Percentiles rank a stretch among this genome's conserved stretches.
Conservation (phyloP, 2,329 filamentous ascomycete species). For the Colletotrichum destructivum region DNA sequence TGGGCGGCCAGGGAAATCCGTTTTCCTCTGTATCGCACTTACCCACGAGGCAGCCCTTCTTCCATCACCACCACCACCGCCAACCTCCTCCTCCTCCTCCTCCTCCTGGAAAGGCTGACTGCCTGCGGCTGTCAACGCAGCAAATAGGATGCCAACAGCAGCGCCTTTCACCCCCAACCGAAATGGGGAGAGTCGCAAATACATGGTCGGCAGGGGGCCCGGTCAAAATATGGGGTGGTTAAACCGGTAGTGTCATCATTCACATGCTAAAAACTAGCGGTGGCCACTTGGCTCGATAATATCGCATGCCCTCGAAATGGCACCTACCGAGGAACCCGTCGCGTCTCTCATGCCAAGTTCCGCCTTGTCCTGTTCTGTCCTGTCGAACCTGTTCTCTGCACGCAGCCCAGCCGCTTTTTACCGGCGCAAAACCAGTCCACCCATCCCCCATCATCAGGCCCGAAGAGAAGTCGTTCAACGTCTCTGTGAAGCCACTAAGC, state of each 20-base stretch:
- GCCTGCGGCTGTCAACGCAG: constrained; percentile 12
- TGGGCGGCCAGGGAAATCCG: not conserved
- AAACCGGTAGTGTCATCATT: constrained; percentile 29
- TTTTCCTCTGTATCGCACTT: constrained; percentile 20
- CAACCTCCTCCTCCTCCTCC: not conserved
- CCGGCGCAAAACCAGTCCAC: constrained; percentile 15
- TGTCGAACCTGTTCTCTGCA: constrained; percentile 17
- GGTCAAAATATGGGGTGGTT: constrained; percentile 13
- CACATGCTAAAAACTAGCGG: constrained; percentile 40
- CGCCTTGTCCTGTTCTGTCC: constrained; percentile 26
- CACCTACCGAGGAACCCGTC: constrained; percentile 36
- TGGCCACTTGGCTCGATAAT: constrained; percentile 20
- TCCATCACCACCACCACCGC: not conserved
- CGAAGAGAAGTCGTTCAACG: constrained; percentile 21
- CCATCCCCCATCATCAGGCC: constrained; percentile 19
- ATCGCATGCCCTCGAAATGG: constrained; percentile 23
- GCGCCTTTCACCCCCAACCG: constrained; percentile 34
- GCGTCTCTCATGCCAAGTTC: constrained; percentile 11
- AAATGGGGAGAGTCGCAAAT: constrained; percentile 29
- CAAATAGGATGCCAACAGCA: constrained; percentile 22
- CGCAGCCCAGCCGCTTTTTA: constrained; percentile 10
- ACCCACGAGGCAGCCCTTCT: constrained; percentile 10
- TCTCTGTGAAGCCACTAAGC: constrained; percentile 6
- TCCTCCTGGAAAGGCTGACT: constrained; percentile 15
- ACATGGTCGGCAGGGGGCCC: constrained; percentile 19